phyloP scores from a whole-genome alignment of 116 monocot species.

The Zostera marina region DNA sequence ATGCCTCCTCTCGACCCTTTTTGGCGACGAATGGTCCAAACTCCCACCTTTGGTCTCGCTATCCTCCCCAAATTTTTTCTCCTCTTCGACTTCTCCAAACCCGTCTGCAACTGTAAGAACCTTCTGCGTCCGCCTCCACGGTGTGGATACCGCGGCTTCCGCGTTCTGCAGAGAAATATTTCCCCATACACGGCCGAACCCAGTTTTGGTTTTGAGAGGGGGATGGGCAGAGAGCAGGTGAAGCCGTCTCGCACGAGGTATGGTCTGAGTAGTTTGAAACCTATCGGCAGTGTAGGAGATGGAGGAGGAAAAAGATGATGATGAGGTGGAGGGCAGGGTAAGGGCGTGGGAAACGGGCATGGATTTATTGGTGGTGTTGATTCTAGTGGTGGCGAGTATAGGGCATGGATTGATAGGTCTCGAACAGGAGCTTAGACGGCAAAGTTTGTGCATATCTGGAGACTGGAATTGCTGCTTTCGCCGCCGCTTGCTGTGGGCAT shows the following conservation, averaged over 20 bases:
- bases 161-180: background rate
- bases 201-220: background rate
- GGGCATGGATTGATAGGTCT: background rate
- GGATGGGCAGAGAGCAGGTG: background rate
- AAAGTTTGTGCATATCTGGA: conserved; percentile 8
- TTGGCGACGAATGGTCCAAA: background rate
- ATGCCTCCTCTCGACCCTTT: conserved; percentile 23
- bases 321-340: background rate
- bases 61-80: background rate
- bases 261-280: no score
- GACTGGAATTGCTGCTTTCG: background rate
- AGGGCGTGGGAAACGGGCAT: background rate
- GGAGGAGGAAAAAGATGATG: background rate
- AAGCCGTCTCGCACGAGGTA: background rate
- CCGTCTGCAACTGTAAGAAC: background rate
- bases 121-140: conserved; percentile 4
- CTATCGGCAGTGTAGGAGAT: background rate
- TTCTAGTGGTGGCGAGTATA: background rate
- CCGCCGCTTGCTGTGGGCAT: conserved; percentile 1
- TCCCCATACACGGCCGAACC: conserved; percentile 3
- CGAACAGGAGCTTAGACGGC: conserved; percentile 4
- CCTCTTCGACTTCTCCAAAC: background rate
- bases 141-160: background rate
- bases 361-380: background rate
- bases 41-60: background rate